Base-by-base conservation (phyloP, 495 filamentous ascomycete species). In the Bacidia rubella region DNA sequence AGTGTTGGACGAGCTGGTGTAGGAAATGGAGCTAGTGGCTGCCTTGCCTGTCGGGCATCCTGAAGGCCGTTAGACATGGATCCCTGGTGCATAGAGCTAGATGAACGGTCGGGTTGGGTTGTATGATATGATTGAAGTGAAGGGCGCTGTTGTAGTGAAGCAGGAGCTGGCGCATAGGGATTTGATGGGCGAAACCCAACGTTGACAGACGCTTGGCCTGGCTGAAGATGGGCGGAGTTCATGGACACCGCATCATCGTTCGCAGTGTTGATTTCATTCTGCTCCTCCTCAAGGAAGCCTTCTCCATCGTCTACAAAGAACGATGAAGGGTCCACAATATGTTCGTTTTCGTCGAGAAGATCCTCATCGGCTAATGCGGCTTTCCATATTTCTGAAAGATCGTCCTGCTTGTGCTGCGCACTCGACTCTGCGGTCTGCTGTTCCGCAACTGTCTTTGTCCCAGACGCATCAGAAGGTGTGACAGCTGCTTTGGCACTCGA, bases 361-460 rank as follows among this genome's bases (percentile, higher is more conserved):
- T 90, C 86, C 57, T 92, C 89, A 39, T 80, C 83, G 27, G 68
- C 84, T 57, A 96, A 72, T 54, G 85, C 85, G 41, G 81, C 86
- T 58, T 87, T 72, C 92, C 92, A 96, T 56, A 82, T 78, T 1
- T 83, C 85, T 44, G 84, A 82, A 5, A 92, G 66, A 57, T 92
- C 83, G 25, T 74, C 72, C 39, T 80, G 75, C 2, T 65, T 52
- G 1, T 65, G 61, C 41, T 65, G 60, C 32, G 55, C 44, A 23
- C 57, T 54, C 40, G 49, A 24, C 11, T 65, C 56, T 20, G 58
- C 46, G 20, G 60, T 54, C 1, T 49, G 32, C 7, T 52, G 51
- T 41, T 63, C 55, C 10, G 53, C 15, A 26, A 39, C 12, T 11
- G 51, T 17, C 47, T 55, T 43, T 2, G 54, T 42, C 24, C 29